These are phyloP conservation scores for Tothia fuscella DNA, from an alignment of 2,329 filamentous ascomycete genomes.

Conservation along the genomic window DNA sequence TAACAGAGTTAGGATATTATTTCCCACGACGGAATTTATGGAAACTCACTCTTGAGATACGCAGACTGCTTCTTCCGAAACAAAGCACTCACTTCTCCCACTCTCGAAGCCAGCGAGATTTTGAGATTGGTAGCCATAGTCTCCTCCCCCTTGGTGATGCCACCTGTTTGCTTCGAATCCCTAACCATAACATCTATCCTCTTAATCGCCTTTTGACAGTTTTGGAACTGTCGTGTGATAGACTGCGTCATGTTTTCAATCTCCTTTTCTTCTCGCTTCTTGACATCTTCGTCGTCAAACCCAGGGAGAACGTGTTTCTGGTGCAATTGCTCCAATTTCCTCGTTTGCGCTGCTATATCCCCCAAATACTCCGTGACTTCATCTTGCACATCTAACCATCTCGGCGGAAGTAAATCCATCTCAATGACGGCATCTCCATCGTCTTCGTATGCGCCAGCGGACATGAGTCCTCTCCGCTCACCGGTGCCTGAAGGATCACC, in stretches of 20 bases:
- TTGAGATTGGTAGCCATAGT: constrained; percentile 95
- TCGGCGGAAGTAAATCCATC: constrained; percentile 90
- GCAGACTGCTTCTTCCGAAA: constrained; percentile 97
- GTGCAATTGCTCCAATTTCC: constrained; percentile 80
- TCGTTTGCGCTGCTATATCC: constrained; percentile 70
- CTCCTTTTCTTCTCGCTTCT: constrained; percentile 73
- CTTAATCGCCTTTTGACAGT: constrained; percentile 81
- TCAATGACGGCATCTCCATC: constrained; percentile 94
- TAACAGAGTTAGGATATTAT: constrained; percentile 24
- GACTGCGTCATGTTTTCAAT: constrained; percentile 85
- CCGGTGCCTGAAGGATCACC: constrained; percentile 37
- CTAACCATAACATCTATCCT: constrained; percentile 76
- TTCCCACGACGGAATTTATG: neutral
- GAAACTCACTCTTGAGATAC: constrained; percentile 72
- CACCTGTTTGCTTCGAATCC: constrained; percentile 61
- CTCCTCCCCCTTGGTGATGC: constrained; percentile 72
- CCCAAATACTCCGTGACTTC: constrained; percentile 76
- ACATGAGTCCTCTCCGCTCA: constrained; percentile 74
- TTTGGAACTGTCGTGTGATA: constrained; percentile 80
- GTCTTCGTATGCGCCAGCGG: constrained; percentile 62
- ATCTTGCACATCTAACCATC: constrained; percentile 92
- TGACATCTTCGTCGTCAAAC: constrained; percentile 89
- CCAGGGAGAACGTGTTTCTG: constrained; percentile 94
- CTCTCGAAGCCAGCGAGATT: constrained; percentile 73
- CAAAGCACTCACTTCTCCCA: constrained; percentile 81